Evolutionary conservation across 208 protist species (phyloP).

Genomic region (Leishmania tropica): DNA sequence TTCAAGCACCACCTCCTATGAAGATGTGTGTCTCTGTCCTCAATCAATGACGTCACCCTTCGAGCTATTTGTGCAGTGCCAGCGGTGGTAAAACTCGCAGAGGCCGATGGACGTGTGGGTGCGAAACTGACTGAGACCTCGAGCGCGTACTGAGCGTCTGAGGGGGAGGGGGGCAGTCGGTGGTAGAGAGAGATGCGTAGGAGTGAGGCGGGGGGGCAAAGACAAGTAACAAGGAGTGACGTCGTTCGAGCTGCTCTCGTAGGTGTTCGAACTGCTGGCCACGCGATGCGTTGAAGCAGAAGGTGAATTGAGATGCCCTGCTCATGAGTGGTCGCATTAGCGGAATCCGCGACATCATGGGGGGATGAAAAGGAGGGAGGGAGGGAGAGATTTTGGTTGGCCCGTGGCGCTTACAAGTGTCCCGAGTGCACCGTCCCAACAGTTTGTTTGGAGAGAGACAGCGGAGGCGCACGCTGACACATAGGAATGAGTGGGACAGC

Average conservation of each 20-base stretch:
- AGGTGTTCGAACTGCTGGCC: no score
- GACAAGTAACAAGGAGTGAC: no score
- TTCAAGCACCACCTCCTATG: neutral
- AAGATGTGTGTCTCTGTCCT: neutral
- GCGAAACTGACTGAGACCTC: neutral
- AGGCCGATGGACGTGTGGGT: neutral
- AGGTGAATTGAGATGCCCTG: neutral
- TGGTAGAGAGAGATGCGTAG: neutral
- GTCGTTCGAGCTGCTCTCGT: no score
- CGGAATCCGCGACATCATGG: neutral
- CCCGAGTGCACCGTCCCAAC: neutral
- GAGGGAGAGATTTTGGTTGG: neutral
- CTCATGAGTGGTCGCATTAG: neutral
- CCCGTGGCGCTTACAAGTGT: neutral
- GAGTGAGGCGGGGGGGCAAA: neutral
- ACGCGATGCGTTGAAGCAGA: neutral
- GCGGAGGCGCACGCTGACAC: neutral
- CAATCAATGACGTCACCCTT: neutral
- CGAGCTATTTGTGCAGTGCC: neutral
- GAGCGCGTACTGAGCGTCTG: neutral
- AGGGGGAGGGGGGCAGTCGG: neutral
- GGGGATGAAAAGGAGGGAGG: neutral
- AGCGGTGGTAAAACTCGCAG: neutral
- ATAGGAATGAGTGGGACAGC: neutral
- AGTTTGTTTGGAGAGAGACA: neutral